phyloP scores from a whole-genome alignment of 1,284 basidiomycete genomes.

The Ganoderma leucocontextum region DNA sequence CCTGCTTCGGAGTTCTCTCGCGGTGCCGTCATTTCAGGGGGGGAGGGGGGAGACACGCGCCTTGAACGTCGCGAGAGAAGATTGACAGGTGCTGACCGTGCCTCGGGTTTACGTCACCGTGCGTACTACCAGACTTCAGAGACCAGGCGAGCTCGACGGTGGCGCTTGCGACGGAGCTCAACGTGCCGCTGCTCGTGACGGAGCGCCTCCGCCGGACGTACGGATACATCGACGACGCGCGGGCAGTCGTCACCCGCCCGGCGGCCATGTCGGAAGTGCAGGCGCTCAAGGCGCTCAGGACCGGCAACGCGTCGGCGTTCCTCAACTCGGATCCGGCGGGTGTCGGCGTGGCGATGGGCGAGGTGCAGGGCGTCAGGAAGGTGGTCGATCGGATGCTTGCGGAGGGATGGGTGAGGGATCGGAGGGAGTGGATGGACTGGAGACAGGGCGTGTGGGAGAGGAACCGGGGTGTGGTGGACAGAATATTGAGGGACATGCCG shows the following conservation, averaged over 20 bases:
- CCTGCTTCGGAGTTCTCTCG: neutral
- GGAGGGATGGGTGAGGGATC: slow-evolving; percentile 31
- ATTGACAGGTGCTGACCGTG: neutral
- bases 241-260: slow-evolving; percentile 47
- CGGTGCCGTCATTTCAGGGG: neutral
- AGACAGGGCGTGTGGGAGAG: slow-evolving; percentile 31
- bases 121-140: slow-evolving; percentile 37
- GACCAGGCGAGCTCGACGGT: slow-evolving; percentile 50
- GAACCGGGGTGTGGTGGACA: slow-evolving; percentile 33
- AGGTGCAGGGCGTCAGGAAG: slow-evolving; percentile 21
- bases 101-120: neutral
- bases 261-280: slow-evolving; percentile 48
- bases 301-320: slow-evolving; percentile 32
- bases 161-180: slow-evolving; percentile 46
- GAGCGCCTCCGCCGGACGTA: slow-evolving; percentile 46
- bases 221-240: slow-evolving; percentile 46
- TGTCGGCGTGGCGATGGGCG: slow-evolving; percentile 24
- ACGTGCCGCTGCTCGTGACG: slow-evolving; percentile 48
- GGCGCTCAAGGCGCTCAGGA: slow-evolving; percentile 46
- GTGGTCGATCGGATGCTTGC: slow-evolving; percentile 32
- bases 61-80: neutral
- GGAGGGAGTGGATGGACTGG: slow-evolving; percentile 28
- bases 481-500: slow-evolving; percentile 32
- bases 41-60: neutral
- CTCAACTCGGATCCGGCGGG: slow-evolving; percentile 30